Evolutionary conservation across 2,329 filamentous ascomycete species (phyloP), one percentile per base, ranked within the genome.

Genomic region (Orbilia blumenaviensis): DNA sequence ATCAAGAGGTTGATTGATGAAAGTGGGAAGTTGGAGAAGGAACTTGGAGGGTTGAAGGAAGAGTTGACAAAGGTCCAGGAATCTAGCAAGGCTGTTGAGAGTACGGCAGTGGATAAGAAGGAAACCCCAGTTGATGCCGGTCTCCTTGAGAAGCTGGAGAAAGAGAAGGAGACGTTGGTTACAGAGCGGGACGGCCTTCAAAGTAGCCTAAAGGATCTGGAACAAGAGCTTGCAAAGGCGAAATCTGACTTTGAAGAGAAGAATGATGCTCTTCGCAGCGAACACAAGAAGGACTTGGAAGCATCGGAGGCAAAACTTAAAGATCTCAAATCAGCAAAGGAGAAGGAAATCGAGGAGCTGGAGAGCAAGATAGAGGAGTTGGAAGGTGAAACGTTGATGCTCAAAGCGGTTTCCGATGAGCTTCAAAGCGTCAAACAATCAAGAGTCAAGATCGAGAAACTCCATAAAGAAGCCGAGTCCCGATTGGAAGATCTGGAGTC

Each of bases 151-250:
- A 79, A 86, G 1, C 83, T 87, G 52, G 78, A 80, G 0, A 83
- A 83, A 64, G 67, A 79, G 32, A 48, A 72, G 38, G 38, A 71
- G 32, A 23, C 42, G n/a, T 32, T 75, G 41, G 78, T 77, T 23
- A n/a, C 78, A 41, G 81, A 81, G 58, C 50, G 69, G 21, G 68
- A 78, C 14, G 60, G 52, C 10, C 48, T 76, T 23, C 84, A 85
- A 62, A 80, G 81, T 44, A 85, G 88, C 67, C 85, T 88, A 44
- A 83, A 64, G 84, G 14, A 83, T 84, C 2, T 81, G 89, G 18
- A 87, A 86, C 10, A 84, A 86, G 44, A 83, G 85, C 56, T 81
- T 88, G 1, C 83, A 84, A 21, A 81, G 84, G 29, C 82, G 84
- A 1, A 83, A 86, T 77, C 81, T 1, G 83, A 86, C 67, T 82